These are phyloP conservation scores for Grosmannia serpens DNA, from an alignment of 2,329 filamentous ascomycete genomes.

Conservation along the genomic window DNA sequence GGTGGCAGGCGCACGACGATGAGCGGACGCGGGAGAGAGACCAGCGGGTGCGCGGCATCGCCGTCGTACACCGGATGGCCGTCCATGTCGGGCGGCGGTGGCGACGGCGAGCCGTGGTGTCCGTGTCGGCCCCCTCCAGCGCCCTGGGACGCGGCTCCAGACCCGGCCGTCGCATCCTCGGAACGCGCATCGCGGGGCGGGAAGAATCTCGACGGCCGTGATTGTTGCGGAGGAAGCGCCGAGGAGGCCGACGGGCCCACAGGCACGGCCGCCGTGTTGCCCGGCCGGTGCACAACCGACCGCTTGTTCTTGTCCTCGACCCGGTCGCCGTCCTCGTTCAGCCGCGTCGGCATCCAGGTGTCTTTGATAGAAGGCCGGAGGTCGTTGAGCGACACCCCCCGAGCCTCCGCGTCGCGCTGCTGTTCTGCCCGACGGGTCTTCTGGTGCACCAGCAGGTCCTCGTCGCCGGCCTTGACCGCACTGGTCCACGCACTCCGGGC, in stretches of 20 bases:
- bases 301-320: slow-evolving; percentile 17
- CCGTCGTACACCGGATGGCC: slow-evolving; percentile 64
- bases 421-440: slow-evolving; percentile 28
- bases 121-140: slow-evolving; percentile 5
- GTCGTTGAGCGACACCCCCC: slow-evolving; percentile 32
- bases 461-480: slow-evolving; percentile 34
- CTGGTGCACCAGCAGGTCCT: slow-evolving; percentile 27
- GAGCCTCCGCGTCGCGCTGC: slow-evolving; percentile 31
- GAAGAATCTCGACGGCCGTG: slow-evolving; percentile 50
- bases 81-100: slow-evolving; percentile 58
- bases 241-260: slow-evolving; percentile 9
- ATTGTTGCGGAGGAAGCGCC: slow-evolving; percentile 21
- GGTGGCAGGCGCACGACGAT: slow-evolving; percentile 70
- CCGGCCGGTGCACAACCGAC: slow-evolving; percentile 16
- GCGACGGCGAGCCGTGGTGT: slow-evolving; percentile 49
- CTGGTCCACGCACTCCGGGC: slow-evolving; percentile 23
- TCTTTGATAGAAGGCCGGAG: slow-evolving; percentile 38
- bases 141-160: not conserved
- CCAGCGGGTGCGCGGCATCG: slow-evolving; percentile 51
- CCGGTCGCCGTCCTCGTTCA: slow-evolving; percentile 25
- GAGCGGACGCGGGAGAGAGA: slow-evolving; percentile 56
- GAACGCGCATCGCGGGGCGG: slow-evolving; percentile 38
- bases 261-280: slow-evolving; percentile 4
- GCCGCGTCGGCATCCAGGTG: slow-evolving; percentile 36
- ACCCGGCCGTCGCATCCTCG: slow-evolving; percentile 21